phyloP scores from a whole-genome alignment of 2,329 filamentous ascomycete genomes.

The Arthrobotrys conoides region DNA sequence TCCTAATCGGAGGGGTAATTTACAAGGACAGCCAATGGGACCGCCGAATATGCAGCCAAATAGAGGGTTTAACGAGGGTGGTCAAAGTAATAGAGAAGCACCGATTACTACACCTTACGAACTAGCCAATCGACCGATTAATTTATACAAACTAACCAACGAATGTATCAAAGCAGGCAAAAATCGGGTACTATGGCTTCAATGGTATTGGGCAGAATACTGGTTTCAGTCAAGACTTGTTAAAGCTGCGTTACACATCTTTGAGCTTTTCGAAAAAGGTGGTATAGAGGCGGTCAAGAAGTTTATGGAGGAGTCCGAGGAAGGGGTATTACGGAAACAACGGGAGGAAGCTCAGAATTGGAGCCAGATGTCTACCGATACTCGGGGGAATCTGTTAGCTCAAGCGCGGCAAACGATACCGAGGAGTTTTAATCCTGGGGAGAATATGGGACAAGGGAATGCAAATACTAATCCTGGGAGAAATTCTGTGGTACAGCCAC shows the following conservation, averaged over 20 bases:
- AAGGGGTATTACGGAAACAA: background rate
- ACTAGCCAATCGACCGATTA: slow-evolving; percentile 19
- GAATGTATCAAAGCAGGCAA: background rate
- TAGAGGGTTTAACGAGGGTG: background rate
- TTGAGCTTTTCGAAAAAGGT: background rate
- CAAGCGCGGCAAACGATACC: too few relatives aligned
- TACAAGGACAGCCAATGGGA: too few relatives aligned
- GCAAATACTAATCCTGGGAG: too few relatives aligned
- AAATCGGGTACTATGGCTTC: background rate
- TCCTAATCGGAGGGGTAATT: too few relatives aligned
- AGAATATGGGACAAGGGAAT: too few relatives aligned
- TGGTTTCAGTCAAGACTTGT: background rate
- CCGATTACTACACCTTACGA: slow-evolving; percentile 9
- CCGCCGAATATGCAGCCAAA: background rate
- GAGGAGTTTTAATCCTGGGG: too few relatives aligned
- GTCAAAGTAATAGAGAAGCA: too few relatives aligned
- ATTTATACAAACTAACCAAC: background rate
- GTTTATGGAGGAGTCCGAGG: background rate
- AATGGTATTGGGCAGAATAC: slow-evolving; percentile 6
- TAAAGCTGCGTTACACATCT: background rate
- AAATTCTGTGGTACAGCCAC: too few relatives aligned
- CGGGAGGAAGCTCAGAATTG: background rate
- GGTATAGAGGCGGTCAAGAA: background rate
- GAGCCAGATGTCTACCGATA: too few relatives aligned
- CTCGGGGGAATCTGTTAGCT: too few relatives aligned